Base-by-base conservation (phyloP, 805 yeast genomes). In the Novakomyces olei region DNA sequence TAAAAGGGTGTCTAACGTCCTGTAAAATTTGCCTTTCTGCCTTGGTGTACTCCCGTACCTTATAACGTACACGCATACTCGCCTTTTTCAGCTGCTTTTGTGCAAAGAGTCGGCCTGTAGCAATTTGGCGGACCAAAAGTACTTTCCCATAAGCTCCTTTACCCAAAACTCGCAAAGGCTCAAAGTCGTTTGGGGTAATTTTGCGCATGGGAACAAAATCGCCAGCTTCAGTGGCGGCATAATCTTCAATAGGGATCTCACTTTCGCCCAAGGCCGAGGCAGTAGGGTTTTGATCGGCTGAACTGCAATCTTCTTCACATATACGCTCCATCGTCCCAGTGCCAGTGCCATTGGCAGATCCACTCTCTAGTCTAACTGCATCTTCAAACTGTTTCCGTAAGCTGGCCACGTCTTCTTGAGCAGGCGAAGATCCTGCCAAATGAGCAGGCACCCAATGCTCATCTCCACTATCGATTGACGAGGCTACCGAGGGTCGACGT, bases 61-160 rank as follows among this genome's bases (percentile, higher is more conserved):
- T 62, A 29, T 47, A 41, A 29, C 54, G 58, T 17, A 80, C 72
- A 29, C 75, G 59, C 48, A 80, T 71, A 17, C 78, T 67, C 1
- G 92, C 92, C 49, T 80, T 80, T 42, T 69, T 69, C 39, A 80
- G 55, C 43, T 80, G 92, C 47, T 80, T 80, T 59, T 78, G 88
- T 0, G 94, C 94, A 52, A 66, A 81, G 7, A 80, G 51, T 41
- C 65, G 64, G 0, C 72, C 72, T 0, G 77, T 65, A 15, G 53
- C 39, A 33, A 50, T 57, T 46, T 80, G 81, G 32, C 69, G 66
- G 1, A 80, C 93, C 15, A 80, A 54, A 5, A 77, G 54, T 2
- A 80, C 94, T 47, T 77, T 79, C 3, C 94, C 93, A 42, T 76
- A 80, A 2, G 92, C 80, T 3, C 94, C 94, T 33, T 71, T 65